Percentiles rank a stretch among this genome's conserved stretches.
phyloP scores from a whole-genome alignment of 1,139 yeast species.

The Lizanozyma gosingica region DNA sequence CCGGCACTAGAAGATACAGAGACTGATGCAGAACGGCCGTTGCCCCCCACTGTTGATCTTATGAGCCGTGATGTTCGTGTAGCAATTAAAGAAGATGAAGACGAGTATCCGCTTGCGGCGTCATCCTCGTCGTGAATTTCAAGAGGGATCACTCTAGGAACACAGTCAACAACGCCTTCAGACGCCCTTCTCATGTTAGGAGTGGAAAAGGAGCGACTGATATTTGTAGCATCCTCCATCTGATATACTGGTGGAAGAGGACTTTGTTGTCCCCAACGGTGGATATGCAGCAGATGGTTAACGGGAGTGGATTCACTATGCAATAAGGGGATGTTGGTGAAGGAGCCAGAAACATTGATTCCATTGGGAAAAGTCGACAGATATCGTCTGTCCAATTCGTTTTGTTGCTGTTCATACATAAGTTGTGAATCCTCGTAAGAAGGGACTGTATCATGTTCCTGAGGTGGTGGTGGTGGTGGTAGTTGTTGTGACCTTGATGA shows the following conservation, averaged over 20 bases:
- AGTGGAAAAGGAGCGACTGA: not conserved
- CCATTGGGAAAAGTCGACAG: not conserved
- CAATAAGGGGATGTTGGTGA: too few species aligned
- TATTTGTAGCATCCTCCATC: too few species aligned
- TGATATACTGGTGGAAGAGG: too few species aligned
- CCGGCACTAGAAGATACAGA: too few species aligned
- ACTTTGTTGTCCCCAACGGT: too few species aligned
- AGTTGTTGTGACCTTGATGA: too few species aligned
- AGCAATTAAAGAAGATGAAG: not conserved
- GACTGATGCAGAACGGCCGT: not conserved
- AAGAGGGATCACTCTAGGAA: not conserved
- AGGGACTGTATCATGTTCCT: constrained; percentile 10
- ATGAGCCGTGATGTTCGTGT: not conserved
- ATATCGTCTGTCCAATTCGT: constrained; percentile 1
- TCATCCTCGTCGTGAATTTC: constrained; percentile 2
- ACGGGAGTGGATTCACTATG: too few species aligned
- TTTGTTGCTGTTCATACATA: constrained; percentile 6
- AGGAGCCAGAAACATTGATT: not conserved
- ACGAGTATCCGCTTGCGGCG: not conserved
- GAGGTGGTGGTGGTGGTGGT: too few species aligned
- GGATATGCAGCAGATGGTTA: too few species aligned
- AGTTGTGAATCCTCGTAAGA: constrained; percentile 11
- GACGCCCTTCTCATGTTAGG: not conserved
- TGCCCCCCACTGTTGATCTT: not conserved
- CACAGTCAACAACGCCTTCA: not conserved